phyloP scores from a whole-genome alignment of 2,329 filamentous ascomycete species.

The Penicillium brasilianum region DNA sequence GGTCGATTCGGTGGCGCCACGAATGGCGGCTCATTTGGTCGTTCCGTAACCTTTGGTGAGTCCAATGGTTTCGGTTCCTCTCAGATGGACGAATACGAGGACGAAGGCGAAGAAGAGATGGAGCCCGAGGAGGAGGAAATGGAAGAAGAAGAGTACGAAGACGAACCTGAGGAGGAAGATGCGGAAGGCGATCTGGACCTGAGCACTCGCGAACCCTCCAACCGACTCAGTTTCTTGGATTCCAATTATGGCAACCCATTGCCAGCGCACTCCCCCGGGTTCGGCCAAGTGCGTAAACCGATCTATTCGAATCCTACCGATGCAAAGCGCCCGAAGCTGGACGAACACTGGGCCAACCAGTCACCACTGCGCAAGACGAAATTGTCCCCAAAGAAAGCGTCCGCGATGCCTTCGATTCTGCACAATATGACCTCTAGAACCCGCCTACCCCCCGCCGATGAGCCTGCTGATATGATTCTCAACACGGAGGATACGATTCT shows the following conservation, averaged over 20 bases:
- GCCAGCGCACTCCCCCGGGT: slow-evolving; percentile 20
- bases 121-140: slow-evolving; percentile 47
- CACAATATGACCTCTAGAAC: slow-evolving; percentile 67
- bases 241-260: slow-evolving; percentile 37
- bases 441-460: slow-evolving; percentile 65
- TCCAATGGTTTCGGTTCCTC: slow-evolving; percentile 34
- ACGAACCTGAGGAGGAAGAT: slow-evolving; percentile 44
- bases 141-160: slow-evolving; percentile 39
- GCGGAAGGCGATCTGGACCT: slow-evolving; percentile 40
- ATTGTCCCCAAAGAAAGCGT: slow-evolving; percentile 55
- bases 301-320: slow-evolving; percentile 51
- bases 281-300: slow-evolving; percentile 37
- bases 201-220: slow-evolving; percentile 24
- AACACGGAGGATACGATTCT: slow-evolving; percentile 74
- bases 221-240: slow-evolving; percentile 39
- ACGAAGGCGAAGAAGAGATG: slow-evolving; percentile 45
- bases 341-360: slow-evolving; percentile 45
- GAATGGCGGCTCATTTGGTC: slow-evolving; percentile 34
- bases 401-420: slow-evolving; percentile 72
- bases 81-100: slow-evolving; percentile 41
- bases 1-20: slow-evolving; percentile 35
- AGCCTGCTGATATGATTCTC: slow-evolving; percentile 73
- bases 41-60: slow-evolving; percentile 33
- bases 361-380: slow-evolving; percentile 42
- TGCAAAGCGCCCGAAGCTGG: slow-evolving; percentile 49